Conservation (phyloP, 805 yeast species). For the Ogataea paraovalis region DNA sequence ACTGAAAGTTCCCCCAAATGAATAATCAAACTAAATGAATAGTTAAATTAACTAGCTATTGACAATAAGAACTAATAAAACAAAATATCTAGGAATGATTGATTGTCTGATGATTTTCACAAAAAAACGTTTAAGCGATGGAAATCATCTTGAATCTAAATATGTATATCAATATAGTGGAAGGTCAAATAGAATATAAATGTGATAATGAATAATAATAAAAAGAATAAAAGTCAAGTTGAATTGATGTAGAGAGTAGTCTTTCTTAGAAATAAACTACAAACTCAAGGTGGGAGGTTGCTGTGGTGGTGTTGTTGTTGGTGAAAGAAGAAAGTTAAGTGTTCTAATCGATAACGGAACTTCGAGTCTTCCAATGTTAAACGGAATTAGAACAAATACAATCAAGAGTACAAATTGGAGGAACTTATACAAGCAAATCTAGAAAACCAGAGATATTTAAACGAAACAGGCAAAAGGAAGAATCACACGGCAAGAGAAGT, state of each 20-base stretch:
- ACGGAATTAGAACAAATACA: not conserved
- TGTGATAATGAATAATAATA: not conserved
- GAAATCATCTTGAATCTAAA: not conserved
- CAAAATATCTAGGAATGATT: not conserved
- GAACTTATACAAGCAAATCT: not conserved
- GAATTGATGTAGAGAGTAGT: not conserved
- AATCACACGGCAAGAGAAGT: not conserved
- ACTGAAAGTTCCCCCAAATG: not conserved
- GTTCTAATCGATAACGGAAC: conserved; percentile 9
- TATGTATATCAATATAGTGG: not conserved
- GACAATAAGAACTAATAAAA: not conserved
- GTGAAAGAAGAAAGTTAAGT: not conserved
- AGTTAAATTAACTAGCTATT: not conserved
- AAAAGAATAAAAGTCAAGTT: not conserved
- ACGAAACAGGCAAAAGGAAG: not conserved
- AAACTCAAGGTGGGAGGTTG: not conserved
- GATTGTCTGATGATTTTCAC: not conserved
- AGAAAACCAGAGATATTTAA: not conserved
- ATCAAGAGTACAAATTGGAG: not conserved
- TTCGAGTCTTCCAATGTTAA: conserved; percentile 10
- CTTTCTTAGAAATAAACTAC: not conserved
- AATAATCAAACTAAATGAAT: no score
- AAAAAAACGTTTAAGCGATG: not conserved
- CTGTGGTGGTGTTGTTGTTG: no score
- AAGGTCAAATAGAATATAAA: not conserved